Conservation (phyloP, 2,329 filamentous ascomycete species). For the Camptophora hylomeconis region DNA sequence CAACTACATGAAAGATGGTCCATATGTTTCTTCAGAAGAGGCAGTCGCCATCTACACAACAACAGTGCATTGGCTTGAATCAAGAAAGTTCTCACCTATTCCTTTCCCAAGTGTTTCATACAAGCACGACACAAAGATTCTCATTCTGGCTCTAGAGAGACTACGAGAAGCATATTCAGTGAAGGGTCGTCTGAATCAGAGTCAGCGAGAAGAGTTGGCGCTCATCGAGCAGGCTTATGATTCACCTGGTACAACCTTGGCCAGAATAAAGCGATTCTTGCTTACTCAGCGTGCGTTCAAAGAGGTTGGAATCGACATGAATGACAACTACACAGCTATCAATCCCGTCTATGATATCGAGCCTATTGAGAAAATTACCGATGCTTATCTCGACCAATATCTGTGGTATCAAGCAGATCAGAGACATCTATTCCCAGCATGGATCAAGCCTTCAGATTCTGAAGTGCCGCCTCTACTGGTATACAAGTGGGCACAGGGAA, state of each 20-base stretch:
- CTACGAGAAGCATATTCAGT: conserved; percentile 93
- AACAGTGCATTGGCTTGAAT: conserved; percentile 97
- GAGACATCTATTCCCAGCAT: conserved; percentile 88
- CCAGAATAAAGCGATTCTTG: conserved; percentile 93
- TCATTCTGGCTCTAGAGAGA: conserved; percentile 87
- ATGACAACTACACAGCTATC: conserved; percentile 98
- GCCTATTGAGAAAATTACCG: conserved; percentile 98
- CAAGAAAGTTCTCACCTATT: conserved; percentile 94
- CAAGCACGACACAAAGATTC: conserved; percentile 98
- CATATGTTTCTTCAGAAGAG: conserved; percentile 96
- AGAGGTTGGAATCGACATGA: conserved; percentile 99
- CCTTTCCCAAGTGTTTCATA: conserved; percentile 98
- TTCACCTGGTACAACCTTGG: conserved; percentile 87
- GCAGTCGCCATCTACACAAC: conserved; percentile 98
- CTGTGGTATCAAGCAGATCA: conserved; percentile 99
- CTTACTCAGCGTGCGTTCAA: conserved; percentile 97
- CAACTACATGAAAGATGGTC: conserved; percentile 98
- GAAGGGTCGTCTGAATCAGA: conserved; percentile 92
- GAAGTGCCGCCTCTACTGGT: conserved; percentile 88
- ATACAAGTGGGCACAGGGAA: conserved; percentile 99
- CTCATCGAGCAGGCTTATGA: conserved; percentile 98
- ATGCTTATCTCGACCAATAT: conserved; percentile 96
- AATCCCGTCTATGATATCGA: conserved; percentile 99
- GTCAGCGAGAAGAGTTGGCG: conserved; percentile 89
- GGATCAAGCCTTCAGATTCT: conserved; percentile 98